Evolutionary conservation across 2,329 filamentous ascomycete species (phyloP).

Genomic region (Hymenoscyphus occultus): DNA sequence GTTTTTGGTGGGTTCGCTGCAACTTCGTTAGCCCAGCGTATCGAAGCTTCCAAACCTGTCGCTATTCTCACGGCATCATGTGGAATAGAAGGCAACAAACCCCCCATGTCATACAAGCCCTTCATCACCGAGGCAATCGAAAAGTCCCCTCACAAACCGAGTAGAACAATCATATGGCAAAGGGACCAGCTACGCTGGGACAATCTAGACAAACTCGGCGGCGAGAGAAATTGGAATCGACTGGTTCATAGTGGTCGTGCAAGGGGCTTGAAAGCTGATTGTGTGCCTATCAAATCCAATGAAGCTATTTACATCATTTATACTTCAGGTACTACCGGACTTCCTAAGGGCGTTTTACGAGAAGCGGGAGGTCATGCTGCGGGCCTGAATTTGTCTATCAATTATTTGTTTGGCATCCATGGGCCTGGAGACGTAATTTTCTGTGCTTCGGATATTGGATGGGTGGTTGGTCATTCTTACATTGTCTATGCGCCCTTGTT

Average conservation of each 20-base stretch:
- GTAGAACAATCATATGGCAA: conserved; percentile 78
- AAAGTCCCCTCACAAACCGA: conserved; percentile 67
- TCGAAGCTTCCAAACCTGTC: conserved; percentile 74
- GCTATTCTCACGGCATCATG: conserved; percentile 86
- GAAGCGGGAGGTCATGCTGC: conserved; percentile 86
- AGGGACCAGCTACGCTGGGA: conserved; percentile 74
- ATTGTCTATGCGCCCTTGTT: conserved; percentile 88
- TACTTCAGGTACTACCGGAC: conserved; percentile 77
- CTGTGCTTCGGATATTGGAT: conserved; percentile 78
- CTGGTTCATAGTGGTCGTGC: conserved; percentile 68
- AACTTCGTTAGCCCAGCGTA: conserved; percentile 77
- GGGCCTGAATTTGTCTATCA: conserved; percentile 76
- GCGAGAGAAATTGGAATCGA: conserved; percentile 77
- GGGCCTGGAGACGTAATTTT: conserved; percentile 79
- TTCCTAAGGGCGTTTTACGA: conserved; percentile 79
- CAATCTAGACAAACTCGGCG: conserved; percentile 59
- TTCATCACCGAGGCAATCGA: conserved; percentile 72
- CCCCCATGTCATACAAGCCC: conserved; percentile 71
- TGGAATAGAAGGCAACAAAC: conserved; percentile 83
- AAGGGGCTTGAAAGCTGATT: conserved; percentile 65
- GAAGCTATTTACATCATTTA: conserved; percentile 91
- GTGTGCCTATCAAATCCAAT: conserved; percentile 73
- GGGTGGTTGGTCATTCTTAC: conserved; percentile 84
- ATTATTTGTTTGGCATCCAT: conserved; percentile 77
- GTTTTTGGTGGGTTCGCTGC: conserved; percentile 93